Base-by-base conservation (phyloP, 257 asterid species). In the Cinchona pubescens region DNA sequence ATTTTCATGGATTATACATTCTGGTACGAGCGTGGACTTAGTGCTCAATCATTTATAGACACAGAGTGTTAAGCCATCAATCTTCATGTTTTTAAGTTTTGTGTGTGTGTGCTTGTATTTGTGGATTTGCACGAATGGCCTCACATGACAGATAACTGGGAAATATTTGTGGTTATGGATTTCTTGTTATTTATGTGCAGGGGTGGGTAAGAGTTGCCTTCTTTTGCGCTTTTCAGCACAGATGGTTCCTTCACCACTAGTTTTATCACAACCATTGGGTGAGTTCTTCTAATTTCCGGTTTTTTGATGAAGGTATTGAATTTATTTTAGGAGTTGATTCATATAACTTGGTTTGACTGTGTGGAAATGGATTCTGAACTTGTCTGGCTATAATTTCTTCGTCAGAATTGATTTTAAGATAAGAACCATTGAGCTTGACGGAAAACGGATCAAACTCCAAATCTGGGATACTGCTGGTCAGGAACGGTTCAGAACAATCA, bases 401-500 rank as follows among this genome's bases (percentile, higher is more conserved):
- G 3, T 56, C 72, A 78, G 85, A 58, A 78, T 81, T 46, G 83
- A 81, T 76, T 81, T 81, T 65, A 80, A 84, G 61, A 84, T 84
- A 62, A 76, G 85, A 71, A 81, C 87, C 34, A 81, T 81, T 78
- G 87, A 83, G 79, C 87, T 83, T 42, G 85, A 83, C 10, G 77
- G 79, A n/a, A 80, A 83, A 69, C 77, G 87, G 15, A 82, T 81
- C 73, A 83, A 83, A 59, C 85, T 83, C 67, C 85, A 83, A 71
- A 83, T 83, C 62, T 83, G 87, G 85, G 85, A 83, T 55, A 81
- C 87, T 68, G 83, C 87, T 46, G 87, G 85, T 75, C 87, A 83
- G 75, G 85, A 83, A 60, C 76, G 85, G 42, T 83, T 83, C 75
- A 73, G 85, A 67, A 83, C 87, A 7, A 83, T 81, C 74, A 83